These are phyloP conservation scores for Lactarius indigo DNA, from an alignment of 768 basidiomycete species.

Conservation along the genomic window DNA sequence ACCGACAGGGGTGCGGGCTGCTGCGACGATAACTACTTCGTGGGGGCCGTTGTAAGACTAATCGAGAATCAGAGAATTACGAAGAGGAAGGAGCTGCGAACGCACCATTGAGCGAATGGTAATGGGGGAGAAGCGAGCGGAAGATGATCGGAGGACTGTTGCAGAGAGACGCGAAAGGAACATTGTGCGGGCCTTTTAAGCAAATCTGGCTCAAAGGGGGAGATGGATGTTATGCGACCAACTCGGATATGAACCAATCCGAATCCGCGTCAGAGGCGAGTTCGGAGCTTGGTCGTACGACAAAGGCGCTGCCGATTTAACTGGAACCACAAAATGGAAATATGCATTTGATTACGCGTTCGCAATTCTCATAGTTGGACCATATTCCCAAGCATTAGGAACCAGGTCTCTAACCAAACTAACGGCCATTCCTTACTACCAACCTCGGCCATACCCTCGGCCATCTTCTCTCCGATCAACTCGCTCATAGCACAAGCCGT, in stretches of 20 bases:
- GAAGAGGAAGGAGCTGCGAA: not conserved
- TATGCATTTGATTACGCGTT: not conserved
- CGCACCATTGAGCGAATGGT: conserved; percentile 32
- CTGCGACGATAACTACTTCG: conserved; percentile 92
- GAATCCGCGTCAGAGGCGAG: conserved; percentile 24
- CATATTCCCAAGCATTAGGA: conserved; percentile 65
- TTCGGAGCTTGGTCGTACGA: conserved; percentile 22
- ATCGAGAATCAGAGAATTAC: conserved; percentile 8
- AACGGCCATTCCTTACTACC: conserved; percentile 31
- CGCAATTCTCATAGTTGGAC: conserved; percentile 47
- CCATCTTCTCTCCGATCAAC: conserved; percentile 50
- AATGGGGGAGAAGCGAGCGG: conserved; percentile 31
- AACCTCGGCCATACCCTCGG: conserved; percentile 26
- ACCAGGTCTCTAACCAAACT: conserved; percentile 71
- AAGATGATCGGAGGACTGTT: conserved; percentile 38
- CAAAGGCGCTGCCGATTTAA: conserved; percentile 21
- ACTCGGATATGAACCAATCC: conserved; percentile 26
- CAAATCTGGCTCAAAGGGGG: not conserved
- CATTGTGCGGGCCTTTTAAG: conserved; percentile 10
- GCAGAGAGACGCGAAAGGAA: conserved; percentile 36
- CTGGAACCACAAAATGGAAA: not conserved
- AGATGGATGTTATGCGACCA: conserved; percentile 21
- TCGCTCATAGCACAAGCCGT: conserved; percentile 64
- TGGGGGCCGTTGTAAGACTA: conserved; percentile 44
- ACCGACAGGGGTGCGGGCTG: conserved; percentile 90